Base-by-base conservation (phyloP, 225 moss, liverwort and hornwort genomes). In the Antitrichia curtipendula region DNA sequence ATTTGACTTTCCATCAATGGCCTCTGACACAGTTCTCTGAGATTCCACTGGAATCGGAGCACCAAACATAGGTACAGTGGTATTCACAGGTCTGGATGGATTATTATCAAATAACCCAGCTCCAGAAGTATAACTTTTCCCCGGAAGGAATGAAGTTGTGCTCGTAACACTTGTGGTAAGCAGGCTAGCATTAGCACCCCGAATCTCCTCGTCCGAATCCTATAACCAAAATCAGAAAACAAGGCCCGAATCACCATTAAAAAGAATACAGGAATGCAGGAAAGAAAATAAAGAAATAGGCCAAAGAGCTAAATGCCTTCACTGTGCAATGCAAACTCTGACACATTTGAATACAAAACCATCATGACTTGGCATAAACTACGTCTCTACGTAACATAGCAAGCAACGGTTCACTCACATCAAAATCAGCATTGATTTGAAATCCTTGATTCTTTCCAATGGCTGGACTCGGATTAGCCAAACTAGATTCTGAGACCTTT, bases 401-500 rank as follows among this genome's bases (percentile, higher is more conserved):
- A 74, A 89, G 61, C 38, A 79, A 71, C 34, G 16, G 11, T 78
- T 53, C 34, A 89, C 95, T 91, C 87, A 97, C 98, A 87, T 98
- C 97, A 88, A 97, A 88, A 85, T 92, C 94, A 82, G 97, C 97
- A 84, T 90, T 97, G 88, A 98, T 98, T 84, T 95, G 92, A 68
- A 98, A 98, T 34, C 98, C 98, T 86, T 92, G 93, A 69, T 85
- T 91, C 87, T 91, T 94, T 78, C 91, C 95, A 84, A 69, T n/a
- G 61, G 85, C 69, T 82, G 89, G 74, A 80, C 76, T 90, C 81
- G 88, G 91, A 90, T 87, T 86, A 27, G 92, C 90, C 87, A 92
- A 89, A 85, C 80, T 91, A 63, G 92, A 76, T 60, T 91, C 95
- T 40, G 93, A 74, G 29, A 91, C 94, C 86, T 92, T 96, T 63